A percentile compares a stretch with the other conserved stretches of the same genome.
phyloP scores from a whole-genome alignment of 2,329 filamentous ascomycete genomes.

The Nemania diffusa region DNA sequence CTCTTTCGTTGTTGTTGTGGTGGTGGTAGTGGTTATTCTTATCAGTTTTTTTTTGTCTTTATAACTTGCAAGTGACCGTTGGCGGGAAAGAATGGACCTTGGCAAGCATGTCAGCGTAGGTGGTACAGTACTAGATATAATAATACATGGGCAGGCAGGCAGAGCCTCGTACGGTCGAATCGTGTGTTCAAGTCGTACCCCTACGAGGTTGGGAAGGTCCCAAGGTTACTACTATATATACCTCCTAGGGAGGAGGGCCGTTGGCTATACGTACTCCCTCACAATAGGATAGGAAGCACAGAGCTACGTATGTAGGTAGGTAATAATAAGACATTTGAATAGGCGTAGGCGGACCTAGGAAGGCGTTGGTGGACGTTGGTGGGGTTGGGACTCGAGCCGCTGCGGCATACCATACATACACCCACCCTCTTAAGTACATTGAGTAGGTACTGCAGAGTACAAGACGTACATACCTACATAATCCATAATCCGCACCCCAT shows the following conservation, averaged over 20 bases:
- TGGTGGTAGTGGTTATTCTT: background rate
- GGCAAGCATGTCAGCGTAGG: background rate
- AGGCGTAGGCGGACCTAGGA: too few species aligned
- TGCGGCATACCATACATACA: too few species aligned
- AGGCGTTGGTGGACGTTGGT: too few species aligned
- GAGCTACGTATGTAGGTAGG: too few species aligned
- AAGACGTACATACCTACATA: background rate
- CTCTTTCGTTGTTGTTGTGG: background rate
- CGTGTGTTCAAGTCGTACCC: constrained; percentile 9
- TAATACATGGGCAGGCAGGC: background rate
- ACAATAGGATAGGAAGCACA: background rate
- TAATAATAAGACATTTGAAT: too few species aligned
- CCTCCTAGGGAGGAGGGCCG: background rate
- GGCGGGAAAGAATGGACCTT: background rate
- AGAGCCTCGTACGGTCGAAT: constrained; percentile 27
- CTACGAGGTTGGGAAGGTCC: too few species aligned
- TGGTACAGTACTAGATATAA: background rate
- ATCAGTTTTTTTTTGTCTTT: background rate
- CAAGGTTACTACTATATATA: constrained; percentile 8
- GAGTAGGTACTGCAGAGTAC: too few species aligned
- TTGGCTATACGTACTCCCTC: background rate
- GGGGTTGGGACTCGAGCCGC: background rate
- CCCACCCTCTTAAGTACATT: too few species aligned
- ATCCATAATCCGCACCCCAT: background rate
- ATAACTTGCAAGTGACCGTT: background rate